Base-by-base conservation (phyloP, 2,329 filamentous ascomycete species). In the Tympanopsis confertula region DNA sequence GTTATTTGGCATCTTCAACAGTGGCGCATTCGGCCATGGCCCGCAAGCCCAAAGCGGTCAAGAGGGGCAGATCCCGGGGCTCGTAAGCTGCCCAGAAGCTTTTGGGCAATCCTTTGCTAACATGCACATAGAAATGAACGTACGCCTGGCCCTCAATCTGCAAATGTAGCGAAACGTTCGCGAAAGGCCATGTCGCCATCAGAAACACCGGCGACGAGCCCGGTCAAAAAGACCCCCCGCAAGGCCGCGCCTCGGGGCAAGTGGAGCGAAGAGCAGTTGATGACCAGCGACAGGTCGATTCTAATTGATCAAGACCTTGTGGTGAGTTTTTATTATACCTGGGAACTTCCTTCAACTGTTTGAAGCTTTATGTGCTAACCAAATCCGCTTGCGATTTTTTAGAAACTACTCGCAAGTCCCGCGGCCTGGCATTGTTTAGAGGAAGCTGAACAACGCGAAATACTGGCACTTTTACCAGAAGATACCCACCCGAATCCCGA, bases 21-120 rank as follows among this genome's bases (percentile, higher is more conserved):
- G 19, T 13, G 35, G 15, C 14, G 20, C 20, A n/a, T 17, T 24
- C 12, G 12, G 17, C 30, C 10, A 33, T 33, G 30, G 30, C 10
- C 30, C 30, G 30, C 30, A 33, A 28, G 30, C 30, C 10, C 15
- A 33, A 33, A 15, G 30, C 30, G 30, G 30, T 33, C 30, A 15
- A 17, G 10, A 17, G 30, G 10, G 30, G 30, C 30, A 33, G 7
- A 12, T n/a, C n/a, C n/a, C n/a, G n/a, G n/a, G n/a, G n/a, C n/a
- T n/a, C n/a, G n/a, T n/a, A n/a, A n/a, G n/a, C n/a, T n/a, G n/a
- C n/a, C n/a, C n/a, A n/a, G n/a, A n/a, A n/a, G n/a, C n/a, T n/a
- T n/a, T n/a, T n/a, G n/a, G n/a, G n/a, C n/a, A n/a, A n/a, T n/a
- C n/a, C n/a, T n/a, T n/a, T n/a, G n/a, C n/a, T n/a, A n/a, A n/a